These are phyloP conservation scores for Suillus spraguei DNA, from an alignment of 768 basidiomycete species.

Conservation along the genomic window DNA sequence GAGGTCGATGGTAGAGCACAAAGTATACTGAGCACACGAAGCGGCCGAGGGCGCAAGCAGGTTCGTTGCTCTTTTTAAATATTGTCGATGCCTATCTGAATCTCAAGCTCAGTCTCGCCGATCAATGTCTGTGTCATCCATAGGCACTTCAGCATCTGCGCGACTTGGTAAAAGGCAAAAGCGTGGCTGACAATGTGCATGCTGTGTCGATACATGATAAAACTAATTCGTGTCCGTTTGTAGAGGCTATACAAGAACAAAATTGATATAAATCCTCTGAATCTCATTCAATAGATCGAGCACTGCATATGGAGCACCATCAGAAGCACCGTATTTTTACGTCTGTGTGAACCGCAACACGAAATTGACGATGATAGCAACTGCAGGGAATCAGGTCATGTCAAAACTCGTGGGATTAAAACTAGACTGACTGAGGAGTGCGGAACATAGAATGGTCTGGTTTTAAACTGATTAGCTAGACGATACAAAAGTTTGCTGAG, in stretches of 20 bases:
- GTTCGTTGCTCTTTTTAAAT: conserved; percentile 27
- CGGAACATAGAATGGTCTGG: conserved; percentile 81
- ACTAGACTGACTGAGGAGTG: conserved; percentile 65
- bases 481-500: conserved; percentile 14
- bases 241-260: conserved; percentile 16
- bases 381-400: conserved; percentile 38
- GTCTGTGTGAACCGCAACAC: conserved; percentile 69
- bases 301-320: neutral
- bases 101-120: conserved; percentile 48
- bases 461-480: conserved; percentile 15
- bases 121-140: conserved; percentile 75
- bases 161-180: conserved; percentile 63
- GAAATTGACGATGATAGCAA: conserved; percentile 85
- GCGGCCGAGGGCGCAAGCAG: conserved; percentile 60
- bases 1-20: conserved; percentile 62
- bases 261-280: conserved; percentile 4
- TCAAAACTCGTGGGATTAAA: neutral
- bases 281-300: neutral
- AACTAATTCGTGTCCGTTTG: conserved; percentile 13
- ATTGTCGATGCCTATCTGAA: conserved; percentile 7
- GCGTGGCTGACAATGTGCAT: conserved; percentile 38
- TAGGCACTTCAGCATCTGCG: conserved; percentile 64
- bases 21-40: conserved; percentile 63
- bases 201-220: conserved; percentile 10
- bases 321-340: conserved; percentile 16